Conservation (phyloP, 1,139 yeast species). For the Taiozyma sp. region DNA sequence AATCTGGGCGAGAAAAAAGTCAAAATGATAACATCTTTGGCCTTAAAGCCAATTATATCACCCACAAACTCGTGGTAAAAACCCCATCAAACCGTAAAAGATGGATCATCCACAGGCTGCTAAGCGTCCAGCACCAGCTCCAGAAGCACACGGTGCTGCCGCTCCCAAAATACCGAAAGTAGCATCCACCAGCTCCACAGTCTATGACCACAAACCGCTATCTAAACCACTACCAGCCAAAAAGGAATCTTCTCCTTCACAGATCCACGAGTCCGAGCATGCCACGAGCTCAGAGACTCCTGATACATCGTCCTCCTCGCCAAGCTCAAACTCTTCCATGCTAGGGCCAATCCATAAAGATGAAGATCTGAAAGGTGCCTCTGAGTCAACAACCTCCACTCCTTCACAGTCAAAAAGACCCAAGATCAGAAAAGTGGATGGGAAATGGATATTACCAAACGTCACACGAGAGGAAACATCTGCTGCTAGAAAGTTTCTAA, state of each 20-base stretch:
- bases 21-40: background rate
- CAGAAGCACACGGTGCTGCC: background rate
- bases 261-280: background rate
- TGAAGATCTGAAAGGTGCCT: background rate
- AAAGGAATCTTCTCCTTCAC: background rate
- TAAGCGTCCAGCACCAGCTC: background rate
- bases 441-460: conserved; percentile 29
- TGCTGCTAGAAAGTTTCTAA: conserved; percentile 54
- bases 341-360: background rate
- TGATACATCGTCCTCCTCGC: background rate
- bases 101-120: background rate
- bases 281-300: background rate
- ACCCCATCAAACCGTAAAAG: background rate
- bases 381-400: background rate
- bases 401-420: conserved; percentile 1
- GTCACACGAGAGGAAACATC: conserved; percentile 37
- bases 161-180: background rate
- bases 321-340: background rate
- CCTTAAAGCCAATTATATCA: background rate
- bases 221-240: background rate
- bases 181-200: background rate
- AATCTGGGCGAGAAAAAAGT: background rate
- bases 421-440: conserved; percentile 19
- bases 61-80: background rate
- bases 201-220: background rate